These are phyloP conservation scores for Vinca major DNA, from an alignment of 305 asterid species.

Conservation along the genomic window DNA sequence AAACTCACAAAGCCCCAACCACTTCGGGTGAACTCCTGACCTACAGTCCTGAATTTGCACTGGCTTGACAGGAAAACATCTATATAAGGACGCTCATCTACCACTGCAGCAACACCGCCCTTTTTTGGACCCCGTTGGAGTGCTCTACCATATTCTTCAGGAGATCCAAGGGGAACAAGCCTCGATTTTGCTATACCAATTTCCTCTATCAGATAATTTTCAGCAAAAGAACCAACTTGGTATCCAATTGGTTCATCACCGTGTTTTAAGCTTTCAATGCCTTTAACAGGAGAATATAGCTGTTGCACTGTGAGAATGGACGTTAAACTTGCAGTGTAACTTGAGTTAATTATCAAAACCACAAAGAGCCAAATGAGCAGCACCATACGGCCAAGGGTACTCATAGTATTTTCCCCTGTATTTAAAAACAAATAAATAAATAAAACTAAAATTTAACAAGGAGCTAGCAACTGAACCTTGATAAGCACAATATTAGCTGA, in stretches of 20 bases:
- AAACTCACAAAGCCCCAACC: constrained; percentile 75
- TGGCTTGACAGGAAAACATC: constrained; percentile 47
- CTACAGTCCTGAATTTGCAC: constrained; percentile 43
- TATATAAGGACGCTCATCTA: constrained; percentile 56
- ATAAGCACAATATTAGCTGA: not conserved
- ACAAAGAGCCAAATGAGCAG: constrained; percentile 61
- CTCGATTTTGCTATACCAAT: constrained; percentile 44
- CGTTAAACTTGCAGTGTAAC: constrained; percentile 70
- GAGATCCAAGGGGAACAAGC: constrained; percentile 48
- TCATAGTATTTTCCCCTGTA: constrained; percentile 48
- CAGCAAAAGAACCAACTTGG: constrained; percentile 65
- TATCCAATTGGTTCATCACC: constrained; percentile 46
- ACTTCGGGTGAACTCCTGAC: constrained; percentile 49
- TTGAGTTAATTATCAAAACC: constrained; percentile 49
- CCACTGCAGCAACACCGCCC: constrained; percentile 65
- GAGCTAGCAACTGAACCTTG: not conserved
- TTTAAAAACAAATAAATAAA: not conserved
- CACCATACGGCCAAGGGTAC: constrained; percentile 49
- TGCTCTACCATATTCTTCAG: constrained; percentile 43
- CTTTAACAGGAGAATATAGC: constrained; percentile 47
- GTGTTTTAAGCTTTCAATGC: constrained; percentile 41
- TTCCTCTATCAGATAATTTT: constrained; percentile 38
- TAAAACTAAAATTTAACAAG: not conserved
- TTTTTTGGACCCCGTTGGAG: constrained; percentile 39
- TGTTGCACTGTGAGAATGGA: constrained; percentile 61